phyloP scores from a whole-genome alignment of 371 early-diverging fungal genomes.

The Mucor ambiguus region DNA sequence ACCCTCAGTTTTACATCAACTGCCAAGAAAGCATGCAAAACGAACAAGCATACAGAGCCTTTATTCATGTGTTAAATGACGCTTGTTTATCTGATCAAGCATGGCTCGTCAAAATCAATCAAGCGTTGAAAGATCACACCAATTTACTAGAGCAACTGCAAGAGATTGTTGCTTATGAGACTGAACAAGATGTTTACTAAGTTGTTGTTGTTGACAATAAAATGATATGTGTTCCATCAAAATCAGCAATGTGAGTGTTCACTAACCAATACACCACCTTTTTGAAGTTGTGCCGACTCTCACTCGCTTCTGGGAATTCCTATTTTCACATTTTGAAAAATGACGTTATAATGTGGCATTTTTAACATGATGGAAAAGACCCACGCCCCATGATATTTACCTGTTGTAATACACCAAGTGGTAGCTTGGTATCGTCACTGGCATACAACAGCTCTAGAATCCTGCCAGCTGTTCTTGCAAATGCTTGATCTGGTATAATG shows the following conservation, averaged over 20 bases:
- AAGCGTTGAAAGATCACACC: conserved; percentile 42
- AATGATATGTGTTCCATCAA: conserved; percentile 5
- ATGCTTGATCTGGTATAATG: neutral
- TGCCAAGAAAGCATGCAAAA: conserved; percentile 24
- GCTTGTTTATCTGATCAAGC: conserved; percentile 34
- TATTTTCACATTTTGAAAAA: neutral
- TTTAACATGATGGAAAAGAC: too few species aligned
- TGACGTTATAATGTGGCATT: neutral
- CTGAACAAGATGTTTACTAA: conserved; percentile 33
- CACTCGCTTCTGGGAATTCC: conserved; percentile 10
- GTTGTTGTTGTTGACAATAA: conserved; percentile 1
- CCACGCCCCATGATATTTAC: neutral
- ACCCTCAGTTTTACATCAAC: conserved; percentile 64
- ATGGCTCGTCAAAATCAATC: conserved; percentile 50
- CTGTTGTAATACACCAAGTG: neutral
- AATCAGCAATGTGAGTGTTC: neutral
- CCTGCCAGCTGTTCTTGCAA: conserved; percentile 3
- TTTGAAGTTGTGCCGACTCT: conserved; percentile 7
- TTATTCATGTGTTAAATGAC: conserved; percentile 24
- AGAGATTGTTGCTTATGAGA: conserved; percentile 61
- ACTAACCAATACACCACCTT: neutral
- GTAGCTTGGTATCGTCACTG: neutral
- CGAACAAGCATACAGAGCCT: conserved; percentile 19
- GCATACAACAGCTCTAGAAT: neutral
- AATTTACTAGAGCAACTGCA: conserved; percentile 57